Evolutionary conservation across 2,329 filamentous ascomycete genomes (phyloP).

Genomic region (Verticillium klebahnii): DNA sequence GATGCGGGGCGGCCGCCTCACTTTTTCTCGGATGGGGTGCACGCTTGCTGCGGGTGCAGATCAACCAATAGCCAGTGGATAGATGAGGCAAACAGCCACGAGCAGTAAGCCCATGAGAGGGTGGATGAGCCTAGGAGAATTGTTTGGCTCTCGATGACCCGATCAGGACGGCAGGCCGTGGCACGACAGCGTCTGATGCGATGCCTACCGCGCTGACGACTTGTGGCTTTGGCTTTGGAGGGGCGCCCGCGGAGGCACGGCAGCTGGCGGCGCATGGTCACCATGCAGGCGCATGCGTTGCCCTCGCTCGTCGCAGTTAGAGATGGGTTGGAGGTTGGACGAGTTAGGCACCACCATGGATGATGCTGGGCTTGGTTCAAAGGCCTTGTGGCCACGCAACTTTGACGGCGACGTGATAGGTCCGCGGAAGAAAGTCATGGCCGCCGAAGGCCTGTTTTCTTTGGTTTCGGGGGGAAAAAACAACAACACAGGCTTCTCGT

Average conservation of each 20-base stretch:
- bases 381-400: too few relatives aligned
- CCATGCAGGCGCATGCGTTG: not conserved
- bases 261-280: not conserved
- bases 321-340: not conserved
- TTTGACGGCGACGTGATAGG: not conserved
- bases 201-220: not conserved
- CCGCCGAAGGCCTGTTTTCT: not conserved
- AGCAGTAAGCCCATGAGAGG: not conserved
- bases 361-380: not conserved
- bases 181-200: not conserved
- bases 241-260: not conserved
- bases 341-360: not conserved
- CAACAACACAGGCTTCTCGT: too few relatives aligned
- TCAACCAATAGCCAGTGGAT: not conserved
- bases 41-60: not conserved
- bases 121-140: not conserved
- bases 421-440: not conserved
- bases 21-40: conserved; percentile 4
- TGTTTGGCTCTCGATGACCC: not conserved
- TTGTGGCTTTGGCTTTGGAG: not conserved
- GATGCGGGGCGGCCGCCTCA: conserved; percentile 12
- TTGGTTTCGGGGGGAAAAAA: too few relatives aligned
- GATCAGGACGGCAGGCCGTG: not conserved
- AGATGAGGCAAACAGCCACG: not conserved
- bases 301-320: not conserved